phyloP scores from a whole-genome alignment of 179 eudicot species.

The Sideroxylon spinosum region DNA sequence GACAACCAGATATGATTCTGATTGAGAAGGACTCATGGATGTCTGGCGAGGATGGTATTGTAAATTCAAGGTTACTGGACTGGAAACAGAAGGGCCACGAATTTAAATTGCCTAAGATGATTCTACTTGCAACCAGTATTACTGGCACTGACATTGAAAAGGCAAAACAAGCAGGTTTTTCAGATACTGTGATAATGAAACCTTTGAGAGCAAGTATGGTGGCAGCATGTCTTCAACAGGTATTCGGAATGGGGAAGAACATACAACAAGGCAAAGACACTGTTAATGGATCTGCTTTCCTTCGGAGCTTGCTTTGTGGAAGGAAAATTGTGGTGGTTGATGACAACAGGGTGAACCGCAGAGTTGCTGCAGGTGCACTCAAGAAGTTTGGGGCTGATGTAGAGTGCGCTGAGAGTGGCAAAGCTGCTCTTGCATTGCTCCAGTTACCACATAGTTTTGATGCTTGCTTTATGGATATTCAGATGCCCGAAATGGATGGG shows the following conservation, averaged over 20 bases:
- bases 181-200: constrained; percentile 66
- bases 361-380: constrained; percentile 73
- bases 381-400: constrained; percentile 67
- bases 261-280: constrained; percentile 32
- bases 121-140: constrained; percentile 57
- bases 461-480: constrained; percentile 81
- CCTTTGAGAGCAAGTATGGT: constrained; percentile 66
- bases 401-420: constrained; percentile 61
- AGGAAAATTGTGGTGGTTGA: constrained; percentile 68
- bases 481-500: constrained; percentile 89
- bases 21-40: constrained; percentile 64
- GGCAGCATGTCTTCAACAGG: constrained; percentile 71
- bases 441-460: constrained; percentile 52
- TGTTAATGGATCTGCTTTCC: constrained; percentile 28
- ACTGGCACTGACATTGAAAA: constrained; percentile 36
- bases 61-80: constrained; percentile 23
- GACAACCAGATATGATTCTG: constrained; percentile 51
- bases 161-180: constrained; percentile 57
- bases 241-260: constrained; percentile 43
- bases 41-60: constrained; percentile 28
- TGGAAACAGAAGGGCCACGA: constrained; percentile 32
- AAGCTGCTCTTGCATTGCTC: constrained; percentile 50
- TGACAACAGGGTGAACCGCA: constrained; percentile 58
- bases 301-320: constrained; percentile 43
- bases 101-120: constrained; percentile 35